Percentiles rank a stretch among this genome's conserved stretches.
phyloP scores from a whole-genome alignment of 495 filamentous ascomycete species.

The Mytilinidion resinicola region DNA sequence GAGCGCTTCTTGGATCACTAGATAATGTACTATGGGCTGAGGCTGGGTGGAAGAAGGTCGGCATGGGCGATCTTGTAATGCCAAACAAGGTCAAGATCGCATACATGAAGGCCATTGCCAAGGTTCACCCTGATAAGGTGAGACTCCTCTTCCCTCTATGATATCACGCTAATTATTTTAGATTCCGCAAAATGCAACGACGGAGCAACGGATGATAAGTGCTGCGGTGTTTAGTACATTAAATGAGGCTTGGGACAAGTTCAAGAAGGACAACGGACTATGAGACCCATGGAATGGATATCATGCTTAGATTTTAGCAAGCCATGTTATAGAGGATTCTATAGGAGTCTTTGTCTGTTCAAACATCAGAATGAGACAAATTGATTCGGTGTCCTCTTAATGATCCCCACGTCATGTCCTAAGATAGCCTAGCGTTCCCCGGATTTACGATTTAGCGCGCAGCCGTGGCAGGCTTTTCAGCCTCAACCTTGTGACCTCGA shows the following conservation, averaged over 20 bases:
- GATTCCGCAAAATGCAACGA: conserved; percentile 83
- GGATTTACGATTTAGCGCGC: conserved; percentile 1
- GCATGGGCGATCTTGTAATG: conserved; percentile 83
- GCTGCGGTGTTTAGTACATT: conserved; percentile 83
- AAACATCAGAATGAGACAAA: too few relatives aligned
- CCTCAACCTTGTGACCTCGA: background rate
- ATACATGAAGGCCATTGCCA: conserved; percentile 98
- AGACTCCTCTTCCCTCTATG: conserved; percentile 25
- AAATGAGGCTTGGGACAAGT: conserved; percentile 98
- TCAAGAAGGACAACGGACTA: conserved; percentile 81
- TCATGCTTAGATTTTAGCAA: background rate
- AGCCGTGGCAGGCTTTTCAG: conserved; percentile 12
- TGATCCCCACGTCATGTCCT: too few relatives aligned
- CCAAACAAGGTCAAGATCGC: conserved; percentile 89
- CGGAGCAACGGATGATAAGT: conserved; percentile 89
- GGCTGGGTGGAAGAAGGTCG: conserved; percentile 93
- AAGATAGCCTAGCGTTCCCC: background rate
- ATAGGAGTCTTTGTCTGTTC: too few relatives aligned
- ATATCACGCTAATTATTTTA: conserved; percentile 34
- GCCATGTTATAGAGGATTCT: background rate
- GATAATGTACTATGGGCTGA: conserved; percentile 87
- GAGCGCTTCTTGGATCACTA: conserved; percentile 80
- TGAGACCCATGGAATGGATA: conserved; percentile 26
- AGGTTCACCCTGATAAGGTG: conserved; percentile 98
- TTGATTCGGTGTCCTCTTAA: too few relatives aligned